Evolutionary conservation across 1,139 yeast species (phyloP).

Genomic region (Taphrina sp.): DNA sequence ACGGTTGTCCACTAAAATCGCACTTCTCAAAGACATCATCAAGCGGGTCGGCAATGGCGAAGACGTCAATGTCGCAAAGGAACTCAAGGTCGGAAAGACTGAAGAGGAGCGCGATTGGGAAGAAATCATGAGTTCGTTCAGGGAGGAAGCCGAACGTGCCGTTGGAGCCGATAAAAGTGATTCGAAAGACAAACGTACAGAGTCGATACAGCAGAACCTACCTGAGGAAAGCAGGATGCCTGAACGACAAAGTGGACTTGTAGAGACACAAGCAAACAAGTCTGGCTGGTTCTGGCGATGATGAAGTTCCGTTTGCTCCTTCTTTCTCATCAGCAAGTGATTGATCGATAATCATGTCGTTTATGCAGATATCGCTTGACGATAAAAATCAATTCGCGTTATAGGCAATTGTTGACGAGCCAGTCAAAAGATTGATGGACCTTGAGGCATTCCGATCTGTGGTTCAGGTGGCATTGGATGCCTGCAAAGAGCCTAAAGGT

Average conservation of each 20-base stretch:
- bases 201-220: neutral
- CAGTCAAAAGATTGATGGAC: too few species aligned
- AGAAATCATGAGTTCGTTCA: conserved; percentile 15
- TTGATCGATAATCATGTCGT: too few species aligned
- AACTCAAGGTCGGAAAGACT: conserved; percentile 23
- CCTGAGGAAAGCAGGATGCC: neutral
- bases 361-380: too few species aligned
- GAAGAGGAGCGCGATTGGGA: conserved; percentile 31
- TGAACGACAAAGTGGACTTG: conserved; percentile 2
- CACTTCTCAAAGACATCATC: conserved; percentile 20
- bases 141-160: conserved; percentile 14
- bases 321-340: too few species aligned
- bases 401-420: too few species aligned
- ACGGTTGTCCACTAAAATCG: conserved; percentile 24
- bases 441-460: too few species aligned
- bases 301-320: neutral
- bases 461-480: too few species aligned
- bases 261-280: neutral
- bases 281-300: neutral
- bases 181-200: neutral
- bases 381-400: too few species aligned
- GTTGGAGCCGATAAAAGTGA: neutral
- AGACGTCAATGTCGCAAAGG: conserved; percentile 21
- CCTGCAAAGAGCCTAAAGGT: too few species aligned
- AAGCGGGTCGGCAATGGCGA: conserved; percentile 24